Evolutionary conservation across 352 stramenopile species (phyloP).

Genomic region (Pythium dissimile): DNA sequence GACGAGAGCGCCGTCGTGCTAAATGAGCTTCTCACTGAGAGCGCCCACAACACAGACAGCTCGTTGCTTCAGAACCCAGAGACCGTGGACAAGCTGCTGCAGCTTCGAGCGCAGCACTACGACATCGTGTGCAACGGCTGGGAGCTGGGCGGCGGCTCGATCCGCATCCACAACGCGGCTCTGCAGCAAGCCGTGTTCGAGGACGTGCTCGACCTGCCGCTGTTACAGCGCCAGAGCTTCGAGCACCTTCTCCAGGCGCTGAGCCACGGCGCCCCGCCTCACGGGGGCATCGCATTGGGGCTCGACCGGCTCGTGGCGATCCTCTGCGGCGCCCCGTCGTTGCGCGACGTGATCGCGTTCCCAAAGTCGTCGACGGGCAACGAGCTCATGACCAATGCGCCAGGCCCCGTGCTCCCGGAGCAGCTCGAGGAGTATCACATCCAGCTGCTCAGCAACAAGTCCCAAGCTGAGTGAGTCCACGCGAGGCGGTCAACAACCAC

Average conservation of each 20-base stretch:
- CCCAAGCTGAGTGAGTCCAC: neutral
- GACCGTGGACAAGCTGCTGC: slow-evolving; percentile 49
- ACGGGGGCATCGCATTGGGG: slow-evolving; percentile 83
- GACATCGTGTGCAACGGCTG: slow-evolving; percentile 88
- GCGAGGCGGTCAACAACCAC: too few species aligned
- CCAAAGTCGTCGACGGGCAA: slow-evolving; percentile 87
- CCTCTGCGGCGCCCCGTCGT: slow-evolving; percentile 66
- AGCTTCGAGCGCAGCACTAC: slow-evolving; percentile 78
- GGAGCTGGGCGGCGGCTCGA: slow-evolving; percentile 84
- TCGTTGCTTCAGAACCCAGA: slow-evolving; percentile 47
- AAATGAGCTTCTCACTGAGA: slow-evolving; percentile 34
- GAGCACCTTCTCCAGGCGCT: slow-evolving; percentile 81
- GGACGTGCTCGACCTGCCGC: slow-evolving; percentile 66
- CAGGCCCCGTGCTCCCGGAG: slow-evolving; percentile 54
- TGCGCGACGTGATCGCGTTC: slow-evolving; percentile 90
- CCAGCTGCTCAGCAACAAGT: slow-evolving; percentile 34
- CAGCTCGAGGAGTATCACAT: slow-evolving; percentile 83
- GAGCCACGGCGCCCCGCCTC: slow-evolving; percentile 70
- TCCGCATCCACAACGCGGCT: slow-evolving; percentile 76
- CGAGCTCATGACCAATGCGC: slow-evolving; percentile 84
- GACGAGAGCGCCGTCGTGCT: slow-evolving; percentile 45
- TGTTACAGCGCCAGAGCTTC: slow-evolving; percentile 73
- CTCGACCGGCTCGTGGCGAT: slow-evolving; percentile 85
- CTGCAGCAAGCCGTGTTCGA: slow-evolving; percentile 79
- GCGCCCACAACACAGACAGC: slow-evolving; percentile 13